Base-by-base conservation (phyloP, 2,329 filamentous ascomycete species). In the Monilinia aucupariae region DNA sequence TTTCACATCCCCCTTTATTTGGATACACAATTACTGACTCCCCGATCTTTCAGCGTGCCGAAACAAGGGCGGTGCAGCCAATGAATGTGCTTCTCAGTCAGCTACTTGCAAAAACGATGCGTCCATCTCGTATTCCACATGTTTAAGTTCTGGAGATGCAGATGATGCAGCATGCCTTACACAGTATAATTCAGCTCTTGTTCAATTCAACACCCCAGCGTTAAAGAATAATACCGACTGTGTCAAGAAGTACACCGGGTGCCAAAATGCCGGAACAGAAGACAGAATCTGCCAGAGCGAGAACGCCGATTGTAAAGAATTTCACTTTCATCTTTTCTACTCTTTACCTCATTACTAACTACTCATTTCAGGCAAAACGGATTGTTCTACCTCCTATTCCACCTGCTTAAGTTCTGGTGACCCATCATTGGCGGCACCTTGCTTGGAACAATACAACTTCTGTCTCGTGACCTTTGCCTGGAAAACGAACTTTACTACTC, bases 81-180 rank as follows among this genome's bases (percentile, higher is more conserved):
- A 64, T 43, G 56, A 56, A n/a, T 61, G 62, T 51, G 47, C 64
- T 47, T 65, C 62, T 15, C 39, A 30, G 27, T 55, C 39, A n/a
- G 64, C 64, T 22, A 62, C 62, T 8, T 65, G 64, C 51, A 65
- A 65, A 50, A 63, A 65, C 30, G 62, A 65, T 22, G 63, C 61
- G 5, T 64, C 61, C 3, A 53, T 60, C 32, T 58, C 25, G 6
- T 65, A 65, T 37, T 54, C 48, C 9, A 65, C 64, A 10, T 65
- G 64, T 48, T 49, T 64, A 41, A n/a, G 20, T n/a, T 60, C 61
- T 6, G 63, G 64, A 45, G 64, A 59, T 15, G 47, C 62, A 15
- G 45, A 65, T 49, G 62, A 59, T 13, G n/a, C 56, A 8, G 62
- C 64, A 27, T 65, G 64, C 34, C 32, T 65, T 15, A 30, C 17